Evolutionary conservation across 768 basidiomycete genomes (phyloP).

Genomic region (Lentinula aciculospora): DNA sequence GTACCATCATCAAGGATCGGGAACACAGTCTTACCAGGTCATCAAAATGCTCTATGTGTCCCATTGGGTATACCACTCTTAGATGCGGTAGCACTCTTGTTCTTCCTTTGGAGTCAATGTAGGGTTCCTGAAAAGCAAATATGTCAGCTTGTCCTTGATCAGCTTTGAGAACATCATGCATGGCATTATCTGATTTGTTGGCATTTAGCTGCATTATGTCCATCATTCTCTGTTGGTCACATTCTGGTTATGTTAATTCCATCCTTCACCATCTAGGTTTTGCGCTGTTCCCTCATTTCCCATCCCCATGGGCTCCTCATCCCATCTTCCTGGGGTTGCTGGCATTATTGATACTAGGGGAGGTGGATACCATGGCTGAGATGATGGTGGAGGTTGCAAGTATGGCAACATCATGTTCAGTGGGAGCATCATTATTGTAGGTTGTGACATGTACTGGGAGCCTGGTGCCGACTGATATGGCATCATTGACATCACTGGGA

Average conservation of each 20-base stretch:
- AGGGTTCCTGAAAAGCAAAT: background rate
- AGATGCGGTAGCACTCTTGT: background rate
- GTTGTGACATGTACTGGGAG: too few species aligned
- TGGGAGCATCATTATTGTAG: too few species aligned
- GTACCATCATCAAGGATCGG: background rate
- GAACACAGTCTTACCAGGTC: too few species aligned
- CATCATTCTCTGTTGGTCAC: background rate
- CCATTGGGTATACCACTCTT: background rate
- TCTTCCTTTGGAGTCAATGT: background rate
- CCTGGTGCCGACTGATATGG: too few species aligned
- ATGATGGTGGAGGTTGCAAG: too few species aligned
- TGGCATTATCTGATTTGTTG: background rate
- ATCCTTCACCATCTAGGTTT: background rate
- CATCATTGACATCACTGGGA: too few species aligned
- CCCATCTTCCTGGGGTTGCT: too few species aligned
- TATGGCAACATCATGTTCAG: too few species aligned
- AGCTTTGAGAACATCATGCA: background rate
- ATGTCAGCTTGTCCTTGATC: background rate
- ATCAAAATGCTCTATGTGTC: background rate
- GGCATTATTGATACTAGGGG: too few species aligned
- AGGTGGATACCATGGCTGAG: too few species aligned
- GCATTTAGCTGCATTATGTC: background rate
- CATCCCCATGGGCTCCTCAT: too few species aligned
- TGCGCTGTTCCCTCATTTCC: too few species aligned
- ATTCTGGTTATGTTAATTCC: background rate